These are phyloP conservation scores for Bipolaris victoriae DNA, from an alignment of 2,329 filamentous ascomycete genomes.

Conservation along the genomic window DNA sequence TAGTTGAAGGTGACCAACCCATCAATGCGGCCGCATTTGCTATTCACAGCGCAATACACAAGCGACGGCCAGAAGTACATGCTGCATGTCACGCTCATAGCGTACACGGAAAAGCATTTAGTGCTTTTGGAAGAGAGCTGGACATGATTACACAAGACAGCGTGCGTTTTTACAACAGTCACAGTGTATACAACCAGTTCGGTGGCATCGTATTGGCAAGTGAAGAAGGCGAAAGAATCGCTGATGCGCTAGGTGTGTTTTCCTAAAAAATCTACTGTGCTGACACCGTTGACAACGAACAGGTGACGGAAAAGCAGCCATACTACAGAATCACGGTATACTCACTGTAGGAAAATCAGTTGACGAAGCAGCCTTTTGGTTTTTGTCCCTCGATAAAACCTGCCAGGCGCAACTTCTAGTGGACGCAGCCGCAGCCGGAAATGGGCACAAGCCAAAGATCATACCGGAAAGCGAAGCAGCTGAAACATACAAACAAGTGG, in stretches of 20 bases:
- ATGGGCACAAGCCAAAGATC: constrained; percentile 49
- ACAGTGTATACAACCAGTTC: constrained; percentile 51
- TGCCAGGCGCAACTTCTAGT: constrained; percentile 55
- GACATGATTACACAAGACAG: constrained; percentile 59
- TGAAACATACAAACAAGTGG: constrained; percentile 51
- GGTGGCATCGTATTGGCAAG: constrained; percentile 52
- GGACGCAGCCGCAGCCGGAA: constrained; percentile 49
- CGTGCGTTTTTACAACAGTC: constrained; percentile 50
- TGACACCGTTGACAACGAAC: neutral
- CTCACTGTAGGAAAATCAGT: constrained; percentile 49
- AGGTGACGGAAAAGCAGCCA: constrained; percentile 45
- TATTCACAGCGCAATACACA: constrained; percentile 54
- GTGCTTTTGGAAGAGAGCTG: constrained; percentile 54
- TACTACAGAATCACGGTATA: constrained; percentile 51
- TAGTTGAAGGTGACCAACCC: constrained; percentile 50
- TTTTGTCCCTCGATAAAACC: constrained; percentile 54
- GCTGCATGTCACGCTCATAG: constrained; percentile 55
- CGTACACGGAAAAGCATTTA: constrained; percentile 56
- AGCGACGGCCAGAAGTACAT: constrained; percentile 47
- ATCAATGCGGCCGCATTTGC: constrained; percentile 57
- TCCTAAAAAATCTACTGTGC: too few species aligned
- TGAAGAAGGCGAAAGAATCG: constrained; percentile 55
- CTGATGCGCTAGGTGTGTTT: constrained; percentile 41
- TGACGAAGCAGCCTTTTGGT: constrained; percentile 56
- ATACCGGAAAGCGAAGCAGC: constrained; percentile 51